Evolutionary conservation across 192 early-diverging fungal species (phyloP).

Genomic region (Geranomyces variabilis): DNA sequence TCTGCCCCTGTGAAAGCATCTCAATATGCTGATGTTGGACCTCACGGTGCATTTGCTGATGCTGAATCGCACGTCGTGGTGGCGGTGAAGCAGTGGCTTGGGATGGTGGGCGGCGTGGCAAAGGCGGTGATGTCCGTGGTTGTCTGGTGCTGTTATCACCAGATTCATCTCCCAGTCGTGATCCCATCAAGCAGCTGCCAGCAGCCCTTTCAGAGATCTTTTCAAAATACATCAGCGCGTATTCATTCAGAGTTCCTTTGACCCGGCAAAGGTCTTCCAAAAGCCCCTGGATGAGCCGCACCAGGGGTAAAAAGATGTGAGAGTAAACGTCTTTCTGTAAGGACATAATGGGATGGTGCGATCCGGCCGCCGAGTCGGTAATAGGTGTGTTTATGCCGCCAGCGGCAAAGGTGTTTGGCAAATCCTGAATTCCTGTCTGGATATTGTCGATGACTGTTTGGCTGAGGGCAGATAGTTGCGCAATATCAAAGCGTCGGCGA

Average conservation of each 20-base stretch:
- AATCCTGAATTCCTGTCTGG: slow-evolving; percentile 31
- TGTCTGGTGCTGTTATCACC: no score
- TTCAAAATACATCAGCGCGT: slow-evolving; percentile 42
- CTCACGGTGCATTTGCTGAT: no score
- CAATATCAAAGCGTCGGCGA: slow-evolving; percentile 42
- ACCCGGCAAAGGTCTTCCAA: slow-evolving; percentile 34
- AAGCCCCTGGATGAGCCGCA: slow-evolving; percentile 40
- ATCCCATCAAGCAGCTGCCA: neutral
- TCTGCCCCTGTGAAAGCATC: no score
- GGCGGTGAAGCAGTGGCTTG: neutral
- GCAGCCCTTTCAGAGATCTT: slow-evolving; percentile 31
- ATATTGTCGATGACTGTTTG: slow-evolving; percentile 48
- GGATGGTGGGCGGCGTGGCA: neutral
- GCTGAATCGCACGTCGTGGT: neutral
- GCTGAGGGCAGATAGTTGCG: slow-evolving; percentile 40
- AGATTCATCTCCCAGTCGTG: no score
- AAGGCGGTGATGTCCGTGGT: neutral
- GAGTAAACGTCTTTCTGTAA: no score
- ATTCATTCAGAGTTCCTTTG: slow-evolving; percentile 39
- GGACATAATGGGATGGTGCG: neutral
- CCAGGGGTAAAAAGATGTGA: slow-evolving; percentile 35
- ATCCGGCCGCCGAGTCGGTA: neutral
- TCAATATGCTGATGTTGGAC: no score
- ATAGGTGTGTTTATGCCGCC: neutral
- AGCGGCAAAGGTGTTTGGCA: slow-evolving; percentile 16